Evolutionary conservation across 139 green algal genomes (phyloP).

Genomic region (Tetradesmus lagerheimii): DNA sequence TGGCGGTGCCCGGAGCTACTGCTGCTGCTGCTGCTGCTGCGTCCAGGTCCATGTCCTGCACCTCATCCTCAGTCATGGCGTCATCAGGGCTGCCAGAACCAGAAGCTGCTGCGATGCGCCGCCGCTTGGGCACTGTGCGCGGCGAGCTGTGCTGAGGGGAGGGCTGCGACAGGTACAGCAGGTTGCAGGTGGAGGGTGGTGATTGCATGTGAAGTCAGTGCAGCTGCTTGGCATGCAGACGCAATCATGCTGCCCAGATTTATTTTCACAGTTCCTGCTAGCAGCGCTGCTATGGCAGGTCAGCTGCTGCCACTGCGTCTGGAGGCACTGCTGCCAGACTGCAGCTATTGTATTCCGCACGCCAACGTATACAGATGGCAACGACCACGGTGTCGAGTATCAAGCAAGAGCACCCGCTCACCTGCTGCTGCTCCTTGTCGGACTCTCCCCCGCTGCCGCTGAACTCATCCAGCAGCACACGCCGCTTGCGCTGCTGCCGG

Average conservation of each 20-base stretch:
- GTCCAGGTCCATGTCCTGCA: not conserved
- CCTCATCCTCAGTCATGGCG: not conserved
- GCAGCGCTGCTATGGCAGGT: too few relatives aligned
- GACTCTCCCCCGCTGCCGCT: not conserved
- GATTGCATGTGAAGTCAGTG: too few relatives aligned
- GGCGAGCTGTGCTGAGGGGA: not conserved
- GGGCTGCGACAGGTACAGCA: not conserved
- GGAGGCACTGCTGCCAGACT: too few relatives aligned
- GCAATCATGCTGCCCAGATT: not conserved
- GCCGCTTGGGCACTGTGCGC: too few relatives aligned
- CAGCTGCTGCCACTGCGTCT: too few relatives aligned
- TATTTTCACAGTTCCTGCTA: too few relatives aligned
- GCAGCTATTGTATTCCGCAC: too few relatives aligned
- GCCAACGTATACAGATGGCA: too few relatives aligned
- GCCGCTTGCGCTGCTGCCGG: not conserved
- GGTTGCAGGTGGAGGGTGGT: too few relatives aligned
- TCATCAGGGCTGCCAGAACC: not conserved
- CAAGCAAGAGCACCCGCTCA: not conserved
- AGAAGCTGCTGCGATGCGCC: not conserved
- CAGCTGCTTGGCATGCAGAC: not conserved
- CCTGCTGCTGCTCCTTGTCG: not conserved
- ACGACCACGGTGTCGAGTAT: too few relatives aligned
- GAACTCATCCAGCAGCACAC: not conserved
- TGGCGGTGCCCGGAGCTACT: not conserved
- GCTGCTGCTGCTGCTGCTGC: too few relatives aligned